Conservation (phyloP, 495 filamentous ascomycete species). For the Aspergillus olivimuriae region DNA sequence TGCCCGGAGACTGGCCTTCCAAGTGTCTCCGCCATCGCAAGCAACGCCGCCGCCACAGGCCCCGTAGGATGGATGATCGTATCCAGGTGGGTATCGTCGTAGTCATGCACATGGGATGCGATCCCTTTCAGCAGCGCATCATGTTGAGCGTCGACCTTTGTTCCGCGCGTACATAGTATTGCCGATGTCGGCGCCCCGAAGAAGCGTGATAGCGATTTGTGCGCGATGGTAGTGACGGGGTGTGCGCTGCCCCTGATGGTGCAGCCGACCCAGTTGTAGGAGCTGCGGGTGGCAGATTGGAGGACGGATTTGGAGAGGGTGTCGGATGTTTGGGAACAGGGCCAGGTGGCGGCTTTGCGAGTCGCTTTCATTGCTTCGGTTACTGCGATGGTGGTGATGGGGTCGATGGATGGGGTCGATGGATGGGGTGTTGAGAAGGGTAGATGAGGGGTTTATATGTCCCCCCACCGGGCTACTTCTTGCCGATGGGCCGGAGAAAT, state of each 20-base stretch:
- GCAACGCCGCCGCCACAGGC: constrained; percentile 42
- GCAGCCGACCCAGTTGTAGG: constrained; percentile 51
- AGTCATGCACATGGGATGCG: constrained; percentile 49
- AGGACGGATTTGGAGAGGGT: too few relatives aligned
- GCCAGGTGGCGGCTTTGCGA: too few relatives aligned
- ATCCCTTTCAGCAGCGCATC: constrained; percentile 50
- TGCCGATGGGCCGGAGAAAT: too few relatives aligned
- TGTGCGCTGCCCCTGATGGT: constrained; percentile 43
- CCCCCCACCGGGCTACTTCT: too few relatives aligned
- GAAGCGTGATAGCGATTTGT: constrained; percentile 34
- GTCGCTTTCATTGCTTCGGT: too few relatives aligned
- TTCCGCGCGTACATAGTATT: constrained; percentile 31
- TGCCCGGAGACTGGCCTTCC: constrained; percentile 29
- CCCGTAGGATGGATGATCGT: constrained; percentile 52
- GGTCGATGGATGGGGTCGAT: too few relatives aligned
- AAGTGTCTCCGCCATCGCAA: constrained; percentile 36
- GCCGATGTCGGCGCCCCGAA: constrained; percentile 38
- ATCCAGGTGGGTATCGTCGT: constrained; percentile 52
- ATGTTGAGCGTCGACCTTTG: constrained; percentile 39
- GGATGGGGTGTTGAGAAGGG: too few relatives aligned
- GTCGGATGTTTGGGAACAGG: too few relatives aligned
- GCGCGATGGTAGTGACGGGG: constrained; percentile 37
- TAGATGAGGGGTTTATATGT: too few relatives aligned
- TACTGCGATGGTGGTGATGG: too few relatives aligned
- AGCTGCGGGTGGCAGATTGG: constrained; percentile 15